Evolutionary conservation across 768 basidiomycete species (phyloP), one percentile per base, ranked within the genome.

Genomic region (Candolleomyces efflorescens): DNA sequence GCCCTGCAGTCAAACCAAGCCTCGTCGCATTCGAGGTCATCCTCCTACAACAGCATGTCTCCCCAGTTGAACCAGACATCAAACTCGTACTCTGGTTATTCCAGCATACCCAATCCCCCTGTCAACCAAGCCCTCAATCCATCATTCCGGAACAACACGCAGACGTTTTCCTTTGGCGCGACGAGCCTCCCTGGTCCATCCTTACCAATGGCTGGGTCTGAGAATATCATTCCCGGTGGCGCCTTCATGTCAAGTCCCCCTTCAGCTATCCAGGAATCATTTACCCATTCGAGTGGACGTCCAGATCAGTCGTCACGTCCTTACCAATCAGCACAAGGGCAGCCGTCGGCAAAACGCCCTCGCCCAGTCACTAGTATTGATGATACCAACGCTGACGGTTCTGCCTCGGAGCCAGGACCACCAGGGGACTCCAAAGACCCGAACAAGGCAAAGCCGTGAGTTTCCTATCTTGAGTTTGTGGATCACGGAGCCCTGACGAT

Each of bases 401-500:
- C 60, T 11, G 75, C 76, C 7, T 50, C 59, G 39, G 55, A 56
- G 45, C 57, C 65, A 23, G 73, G 73, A 13, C n/a, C 32, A n/a
- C 53, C 65, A 67, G 60, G 77, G 71, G 63, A 74, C 10, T 52
- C 47, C 71, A 68, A 72, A 63, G 71, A 73, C 58, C 62, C 68
- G 17, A 64, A 62, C 55, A 80, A 77, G 58, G 69, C 72, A 18
- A 82, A 79, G 67, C 69, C 76, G 81, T 82, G 62, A 62, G 77
- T 70, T 43, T 4, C 58, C 55, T 11, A 20, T 55, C 46, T 18
- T 41, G 55, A 22, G 47, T 53, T 60, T n/a, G 63, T 58, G 36
- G n/a, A 57, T 55, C 36, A 24, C 32, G 3, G 32, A 24, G 27
- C 54, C 51, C 48, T 61, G 58, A 24, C 54, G 39, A 23, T 55